phyloP scores from a whole-genome alignment of 2,329 filamentous ascomycete genomes.

The Xylariomycetidae sp. region DNA sequence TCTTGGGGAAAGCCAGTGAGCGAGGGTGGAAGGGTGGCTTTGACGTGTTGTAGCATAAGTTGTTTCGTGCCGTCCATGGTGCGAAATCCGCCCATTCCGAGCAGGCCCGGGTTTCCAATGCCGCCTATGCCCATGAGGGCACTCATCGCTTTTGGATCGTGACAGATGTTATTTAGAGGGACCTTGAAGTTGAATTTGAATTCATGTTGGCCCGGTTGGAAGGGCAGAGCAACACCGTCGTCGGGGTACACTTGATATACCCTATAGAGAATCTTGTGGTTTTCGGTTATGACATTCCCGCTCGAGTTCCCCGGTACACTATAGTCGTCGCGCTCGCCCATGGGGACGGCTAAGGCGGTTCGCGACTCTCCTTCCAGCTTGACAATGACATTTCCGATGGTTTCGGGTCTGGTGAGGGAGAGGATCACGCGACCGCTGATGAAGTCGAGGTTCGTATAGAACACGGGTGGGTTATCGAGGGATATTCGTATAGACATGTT shows the following conservation, averaged over 20 bases:
- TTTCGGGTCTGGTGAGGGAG: slow-evolving; percentile 59
- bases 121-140: slow-evolving; percentile 52
- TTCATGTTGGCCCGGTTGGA: slow-evolving; percentile 63
- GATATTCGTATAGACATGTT: slow-evolving; percentile 63
- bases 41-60: slow-evolving; percentile 66
- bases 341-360: slow-evolving; percentile 56
- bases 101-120: slow-evolving; percentile 36
- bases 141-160: slow-evolving; percentile 48
- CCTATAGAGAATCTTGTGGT: slow-evolving; percentile 72
- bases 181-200: slow-evolving; percentile 78
- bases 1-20: slow-evolving; percentile 80
- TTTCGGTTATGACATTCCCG: slow-evolving; percentile 48
- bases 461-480: slow-evolving; percentile 62
- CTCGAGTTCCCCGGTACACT: slow-evolving; percentile 27
- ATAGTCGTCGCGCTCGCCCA: slow-evolving; percentile 37
- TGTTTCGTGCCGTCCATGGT: slow-evolving; percentile 62
- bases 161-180: slow-evolving; percentile 70
- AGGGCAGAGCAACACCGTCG: slow-evolving; percentile 36
- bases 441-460: slow-evolving; percentile 76
- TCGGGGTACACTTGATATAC: slow-evolving; percentile 69
- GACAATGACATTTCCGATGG: slow-evolving; percentile 68
- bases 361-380: slow-evolving; percentile 79
- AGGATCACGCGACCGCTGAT: slow-evolving; percentile 60
- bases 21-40: slow-evolving; percentile 82
- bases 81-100: slow-evolving; percentile 49